Conservation (phyloP, 331 rosid species). For the Malus hybrid region DNA sequence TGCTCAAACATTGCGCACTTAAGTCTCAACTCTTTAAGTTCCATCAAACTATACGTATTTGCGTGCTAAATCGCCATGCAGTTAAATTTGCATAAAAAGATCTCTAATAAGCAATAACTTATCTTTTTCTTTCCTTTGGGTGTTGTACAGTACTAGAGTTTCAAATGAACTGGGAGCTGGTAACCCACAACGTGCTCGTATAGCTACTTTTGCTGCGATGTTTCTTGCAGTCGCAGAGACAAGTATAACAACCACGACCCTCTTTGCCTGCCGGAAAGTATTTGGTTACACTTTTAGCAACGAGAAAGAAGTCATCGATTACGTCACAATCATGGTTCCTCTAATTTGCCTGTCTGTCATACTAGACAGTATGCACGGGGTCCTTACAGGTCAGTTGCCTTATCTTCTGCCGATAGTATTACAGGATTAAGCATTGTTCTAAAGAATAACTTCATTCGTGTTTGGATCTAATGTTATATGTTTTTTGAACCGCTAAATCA, state of each 20-base stretch:
- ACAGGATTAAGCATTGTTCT: neutral
- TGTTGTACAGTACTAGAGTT: neutral
- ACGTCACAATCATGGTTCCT: constrained; percentile 66
- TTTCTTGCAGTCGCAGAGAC: too few species aligned
- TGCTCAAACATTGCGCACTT: neutral
- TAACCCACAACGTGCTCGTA: neutral
- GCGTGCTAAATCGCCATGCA: neutral
- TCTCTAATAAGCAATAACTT: neutral
- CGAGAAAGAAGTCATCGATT: constrained; percentile 60
- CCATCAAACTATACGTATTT: neutral
- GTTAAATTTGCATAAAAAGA: neutral
- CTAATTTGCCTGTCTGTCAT: constrained; percentile 45
- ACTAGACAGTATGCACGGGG: constrained; percentile 56
- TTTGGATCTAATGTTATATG: neutral
- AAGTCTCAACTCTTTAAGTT: neutral
- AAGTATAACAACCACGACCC: too few species aligned
- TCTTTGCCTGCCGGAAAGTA: too few species aligned
- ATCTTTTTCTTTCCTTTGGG: neutral
- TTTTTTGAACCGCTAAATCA: neutral
- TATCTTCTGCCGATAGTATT: neutral
- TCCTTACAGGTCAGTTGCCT: constrained; percentile 42
- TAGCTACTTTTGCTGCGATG: neutral
- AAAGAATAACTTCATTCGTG: neutral
- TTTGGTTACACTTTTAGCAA: constrained; percentile 12
- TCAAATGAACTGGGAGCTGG: neutral